A percentile compares a stretch with the other conserved stretches of the same genome.
phyloP scores from a whole-genome alignment of 2,329 filamentous ascomycete genomes.

The Fusarium sp. region DNA sequence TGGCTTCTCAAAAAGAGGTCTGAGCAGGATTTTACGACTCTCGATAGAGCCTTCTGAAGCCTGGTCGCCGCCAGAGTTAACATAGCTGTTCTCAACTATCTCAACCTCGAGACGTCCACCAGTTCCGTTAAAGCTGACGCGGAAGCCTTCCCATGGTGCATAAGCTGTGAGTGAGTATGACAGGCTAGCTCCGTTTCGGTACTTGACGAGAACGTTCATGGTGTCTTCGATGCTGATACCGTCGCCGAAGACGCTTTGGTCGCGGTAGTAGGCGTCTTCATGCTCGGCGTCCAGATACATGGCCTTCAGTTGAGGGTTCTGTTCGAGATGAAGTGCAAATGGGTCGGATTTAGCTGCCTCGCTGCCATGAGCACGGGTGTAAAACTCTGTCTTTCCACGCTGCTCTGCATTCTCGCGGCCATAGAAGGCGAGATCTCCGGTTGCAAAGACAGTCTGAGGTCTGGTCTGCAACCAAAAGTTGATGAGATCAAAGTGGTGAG shows the following conservation, averaged over 20 bases:
- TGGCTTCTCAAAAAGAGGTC: constrained; percentile 69
- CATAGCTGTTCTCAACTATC: constrained; percentile 73
- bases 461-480: constrained; percentile 72
- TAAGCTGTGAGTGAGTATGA: constrained; percentile 73
- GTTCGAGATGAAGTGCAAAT: constrained; percentile 69
- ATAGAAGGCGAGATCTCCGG: constrained; percentile 71
- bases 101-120: constrained; percentile 71
- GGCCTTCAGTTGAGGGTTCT: constrained; percentile 66
- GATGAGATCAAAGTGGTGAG: constrained; percentile 73
- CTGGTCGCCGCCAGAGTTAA: constrained; percentile 71
- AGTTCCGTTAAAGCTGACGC: constrained; percentile 70
- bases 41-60: constrained; percentile 67
- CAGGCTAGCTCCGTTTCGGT: constrained; percentile 67
- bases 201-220: constrained; percentile 71
- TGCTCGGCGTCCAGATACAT: constrained; percentile 74
- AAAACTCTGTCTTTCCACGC: constrained; percentile 65
- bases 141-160: constrained; percentile 72
- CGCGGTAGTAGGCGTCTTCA: constrained; percentile 72
- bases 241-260: constrained; percentile 73
- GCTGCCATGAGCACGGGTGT: constrained; percentile 64
- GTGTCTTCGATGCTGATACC: constrained; percentile 76
- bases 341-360: constrained; percentile 66
- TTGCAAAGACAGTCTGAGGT: constrained; percentile 68
- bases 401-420: constrained; percentile 71
- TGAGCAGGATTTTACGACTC: constrained; percentile 61